Base-by-base conservation (phyloP, 306 rosid species). In the Coriaria nepalensis region DNA sequence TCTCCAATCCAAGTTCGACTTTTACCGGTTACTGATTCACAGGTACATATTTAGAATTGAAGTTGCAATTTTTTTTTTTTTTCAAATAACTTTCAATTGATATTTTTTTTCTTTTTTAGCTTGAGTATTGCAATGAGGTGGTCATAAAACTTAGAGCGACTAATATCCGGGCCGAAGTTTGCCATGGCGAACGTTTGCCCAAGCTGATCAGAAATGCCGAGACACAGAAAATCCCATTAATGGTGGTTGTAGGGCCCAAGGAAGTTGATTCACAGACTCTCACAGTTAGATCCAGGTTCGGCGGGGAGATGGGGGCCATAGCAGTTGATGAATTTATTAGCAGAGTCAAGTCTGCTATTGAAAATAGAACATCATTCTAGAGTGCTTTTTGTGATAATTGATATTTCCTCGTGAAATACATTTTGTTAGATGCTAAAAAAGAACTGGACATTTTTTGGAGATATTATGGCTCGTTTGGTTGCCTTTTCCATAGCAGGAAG, bases 171-270 rank as follows among this genome's bases (percentile, higher is more conserved):
- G 83, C 79, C 40, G 92, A 85, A 69, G 74, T 90, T 49, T 77
- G 78, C 66, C 87, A 79, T 5, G 95, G 98, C 0, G 98, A 90
- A 61, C 95, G 93, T 12, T 70, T 90, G 50, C 94, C 98, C 0
- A 90, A 85, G 59, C 94, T 90, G 56, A 85, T 90, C 47, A 90
- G 98, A 66, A 90, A 90, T 59, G 80, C 95, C 38, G 98, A 90
- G 73, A 85, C 78, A 56, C 95, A 79, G 74, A 85, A 67, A 64
- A 69, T 85, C 52, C 98, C 98, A 13, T 64, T 90, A 43, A 90
- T 90, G 98, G 98, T 85, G 33, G 98, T 90, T 64, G 95, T 82
- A 7, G 98, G 98, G 2, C 34, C 84, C 39, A 81, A 85, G 77
- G 98, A 90, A 73, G 75, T 79, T 33, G 98, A 90, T 67, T 74